Evolutionary conservation across 1,139 yeast genomes (phyloP).

Genomic region (Geotrichum macrosporum): DNA sequence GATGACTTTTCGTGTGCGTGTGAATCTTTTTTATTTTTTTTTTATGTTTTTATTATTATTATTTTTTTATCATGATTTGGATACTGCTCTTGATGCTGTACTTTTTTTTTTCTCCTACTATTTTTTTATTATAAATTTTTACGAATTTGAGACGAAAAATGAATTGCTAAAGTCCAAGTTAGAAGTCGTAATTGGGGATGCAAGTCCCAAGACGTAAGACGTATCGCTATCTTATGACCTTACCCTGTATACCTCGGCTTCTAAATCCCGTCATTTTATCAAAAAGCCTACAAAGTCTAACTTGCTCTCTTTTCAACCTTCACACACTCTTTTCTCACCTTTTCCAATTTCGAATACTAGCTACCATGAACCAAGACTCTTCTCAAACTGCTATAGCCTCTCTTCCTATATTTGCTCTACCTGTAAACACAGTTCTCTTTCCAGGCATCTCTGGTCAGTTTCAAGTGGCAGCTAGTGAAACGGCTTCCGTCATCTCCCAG

Average conservation of each 20-base stretch:
- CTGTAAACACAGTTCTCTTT: constrained; percentile 23
- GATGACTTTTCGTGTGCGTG: background rate
- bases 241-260: background rate
- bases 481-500: constrained; percentile 15
- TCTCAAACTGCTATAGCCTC: background rate
- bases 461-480: constrained; percentile 18
- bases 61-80: too few relatives aligned
- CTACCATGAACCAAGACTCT: constrained; percentile 1
- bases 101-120: too few relatives aligned
- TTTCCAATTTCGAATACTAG: background rate
- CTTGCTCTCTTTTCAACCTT: background rate
- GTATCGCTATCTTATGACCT: background rate
- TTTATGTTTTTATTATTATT: too few relatives aligned
- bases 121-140: too few relatives aligned
- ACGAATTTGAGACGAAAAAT: too few relatives aligned
- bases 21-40: too few relatives aligned
- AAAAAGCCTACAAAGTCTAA: too few relatives aligned
- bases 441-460: constrained; percentile 26
- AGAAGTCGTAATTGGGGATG: too few relatives aligned
- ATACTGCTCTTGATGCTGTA: too few relatives aligned
- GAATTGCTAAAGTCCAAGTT: too few relatives aligned
- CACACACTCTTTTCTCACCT: background rate
- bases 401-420: constrained; percentile 22
- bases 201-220: too few relatives aligned
- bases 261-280: too few relatives aligned